Conservation (phyloP, 129 eudicot genomes). For the Centella asiatica region DNA sequence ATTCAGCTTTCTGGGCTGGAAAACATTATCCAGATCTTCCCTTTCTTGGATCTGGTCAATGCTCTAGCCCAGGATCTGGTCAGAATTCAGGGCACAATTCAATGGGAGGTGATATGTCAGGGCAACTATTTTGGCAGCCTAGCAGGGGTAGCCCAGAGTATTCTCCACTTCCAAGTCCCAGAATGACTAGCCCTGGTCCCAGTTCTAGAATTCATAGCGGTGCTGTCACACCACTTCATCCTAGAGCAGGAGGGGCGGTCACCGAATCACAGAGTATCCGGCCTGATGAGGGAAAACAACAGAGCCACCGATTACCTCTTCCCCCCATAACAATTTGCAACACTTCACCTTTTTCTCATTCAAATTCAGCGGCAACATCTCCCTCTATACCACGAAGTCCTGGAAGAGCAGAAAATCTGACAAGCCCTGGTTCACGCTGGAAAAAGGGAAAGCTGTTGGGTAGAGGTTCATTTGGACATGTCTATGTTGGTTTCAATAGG, state of each 20-base stretch:
- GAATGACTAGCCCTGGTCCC: slow-evolving; percentile 93
- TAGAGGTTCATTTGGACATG: slow-evolving; percentile 98
- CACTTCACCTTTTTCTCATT: slow-evolving; percentile 57
- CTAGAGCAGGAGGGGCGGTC: slow-evolving; percentile 66
- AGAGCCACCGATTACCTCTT: slow-evolving; percentile 74
- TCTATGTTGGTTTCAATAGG: slow-evolving; percentile 93
- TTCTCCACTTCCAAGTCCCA: slow-evolving; percentile 92
- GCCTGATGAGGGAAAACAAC: slow-evolving; percentile 74
- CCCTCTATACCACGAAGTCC: slow-evolving; percentile 94
- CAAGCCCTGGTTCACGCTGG: slow-evolving; percentile 82
- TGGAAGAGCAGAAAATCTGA: slow-evolving; percentile 59
- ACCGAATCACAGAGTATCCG: slow-evolving; percentile 46
- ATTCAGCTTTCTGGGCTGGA: slow-evolving; percentile 51
- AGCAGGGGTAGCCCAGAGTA: slow-evolving; percentile 97
- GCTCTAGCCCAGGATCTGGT: slow-evolving; percentile 97
- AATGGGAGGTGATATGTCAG: slow-evolving; percentile 93
- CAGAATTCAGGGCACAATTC: slow-evolving; percentile 98
- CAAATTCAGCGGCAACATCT: slow-evolving; percentile 85
- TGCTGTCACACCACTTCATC: slow-evolving; percentile 94
- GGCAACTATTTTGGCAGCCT: slow-evolving; percentile 93
- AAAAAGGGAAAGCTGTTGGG: slow-evolving; percentile 87
- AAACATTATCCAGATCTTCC: slow-evolving; percentile 69
- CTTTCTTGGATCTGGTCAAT: slow-evolving; percentile 83
- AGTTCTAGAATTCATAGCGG: slow-evolving; percentile 97
- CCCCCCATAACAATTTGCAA: slow-evolving; percentile 69